phyloP scores from a whole-genome alignment of 2,329 filamentous ascomycete genomes.

The Lecanicillium sp. region DNA sequence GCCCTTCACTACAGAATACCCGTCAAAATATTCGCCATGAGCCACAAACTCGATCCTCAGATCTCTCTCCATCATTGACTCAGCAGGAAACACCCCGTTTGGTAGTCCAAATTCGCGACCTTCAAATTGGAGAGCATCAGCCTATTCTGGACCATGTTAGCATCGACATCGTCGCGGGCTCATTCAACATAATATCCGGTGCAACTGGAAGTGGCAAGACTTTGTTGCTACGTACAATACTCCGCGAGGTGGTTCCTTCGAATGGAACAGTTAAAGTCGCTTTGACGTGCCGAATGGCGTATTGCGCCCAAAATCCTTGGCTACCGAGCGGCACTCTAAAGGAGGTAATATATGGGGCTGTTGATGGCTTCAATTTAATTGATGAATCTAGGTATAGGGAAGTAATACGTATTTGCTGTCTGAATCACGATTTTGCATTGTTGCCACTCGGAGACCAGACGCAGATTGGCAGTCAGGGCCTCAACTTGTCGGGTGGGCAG shows the following conservation, averaged over 20 bases:
- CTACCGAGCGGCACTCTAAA: slow-evolving; percentile 12
- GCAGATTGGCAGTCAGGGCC: slow-evolving; percentile 11
- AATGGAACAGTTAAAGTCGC: slow-evolving; percentile 7
- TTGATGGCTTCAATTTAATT: not conserved
- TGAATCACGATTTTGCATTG: slow-evolving; percentile 13
- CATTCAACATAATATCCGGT: slow-evolving; percentile 18
- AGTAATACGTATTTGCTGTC: slow-evolving; percentile 13
- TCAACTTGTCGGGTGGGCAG: slow-evolving; percentile 16
- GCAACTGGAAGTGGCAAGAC: slow-evolving; percentile 21
- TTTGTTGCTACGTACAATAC: slow-evolving; percentile 14
- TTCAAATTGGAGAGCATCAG: slow-evolving; percentile 11
- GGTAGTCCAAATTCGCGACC: slow-evolving; percentile 5
- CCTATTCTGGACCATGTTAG: slow-evolving; percentile 11
- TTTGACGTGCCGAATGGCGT: slow-evolving; percentile 8
- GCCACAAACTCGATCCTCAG: not conserved
- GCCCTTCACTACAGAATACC: slow-evolving; percentile 8
- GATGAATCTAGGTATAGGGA: slow-evolving; percentile 13
- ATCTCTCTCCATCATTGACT: not conserved
- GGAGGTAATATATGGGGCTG: slow-evolving; percentile 12
- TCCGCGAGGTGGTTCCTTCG: slow-evolving; percentile 9
- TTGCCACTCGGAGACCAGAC: slow-evolving; percentile 15
- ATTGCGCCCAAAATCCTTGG: slow-evolving; percentile 15
- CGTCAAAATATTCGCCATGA: too few species aligned
- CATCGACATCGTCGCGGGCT: slow-evolving; percentile 7
- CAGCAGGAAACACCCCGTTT: not conserved